phyloP scores from a whole-genome alignment of 441 rosid genomes.

The Biscutella laevigata region DNA sequence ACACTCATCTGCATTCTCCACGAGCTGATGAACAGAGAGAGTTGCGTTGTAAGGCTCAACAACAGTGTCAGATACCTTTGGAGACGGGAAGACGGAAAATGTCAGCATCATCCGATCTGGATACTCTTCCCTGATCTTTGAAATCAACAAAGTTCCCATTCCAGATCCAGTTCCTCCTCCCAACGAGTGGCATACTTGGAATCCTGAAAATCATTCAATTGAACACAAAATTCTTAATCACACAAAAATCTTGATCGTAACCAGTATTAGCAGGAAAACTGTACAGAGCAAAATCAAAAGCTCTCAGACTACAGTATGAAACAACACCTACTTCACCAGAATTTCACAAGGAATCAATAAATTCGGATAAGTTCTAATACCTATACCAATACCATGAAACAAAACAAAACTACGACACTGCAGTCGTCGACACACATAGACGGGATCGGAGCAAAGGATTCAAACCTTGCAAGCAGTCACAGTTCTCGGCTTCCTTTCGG shows the following conservation, averaged over 20 bases:
- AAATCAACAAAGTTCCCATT: conserved; percentile 72
- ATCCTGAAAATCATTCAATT: conserved; percentile 30
- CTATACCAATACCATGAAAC: too few species aligned
- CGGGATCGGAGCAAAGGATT: too few species aligned
- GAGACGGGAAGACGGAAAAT: conserved; percentile 67
- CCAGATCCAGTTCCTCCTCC: conserved; percentile 85
- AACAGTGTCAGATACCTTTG: conserved; percentile 75
- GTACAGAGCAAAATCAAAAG: too few species aligned
- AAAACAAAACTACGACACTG: neutral
- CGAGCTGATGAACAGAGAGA: conserved; percentile 68
- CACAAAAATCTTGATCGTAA: too few species aligned
- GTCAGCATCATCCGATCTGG: conserved; percentile 81
- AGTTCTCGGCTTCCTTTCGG: conserved; percentile 44
- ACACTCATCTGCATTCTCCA: conserved; percentile 71
- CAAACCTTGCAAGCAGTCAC: conserved; percentile 45
- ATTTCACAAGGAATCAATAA: too few species aligned
- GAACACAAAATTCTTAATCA: too few species aligned
- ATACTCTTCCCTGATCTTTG: conserved; percentile 72
- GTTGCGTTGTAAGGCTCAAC: conserved; percentile 83
- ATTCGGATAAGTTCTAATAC: too few species aligned
- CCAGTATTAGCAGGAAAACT: too few species aligned
- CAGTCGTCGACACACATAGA: too few species aligned
- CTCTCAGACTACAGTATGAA: too few species aligned
- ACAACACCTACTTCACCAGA: too few species aligned
- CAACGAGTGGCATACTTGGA: conserved; percentile 70